phyloP scores from a whole-genome alignment of 2,329 filamentous ascomycete genomes.

The Pseudomassariella vexata region DNA sequence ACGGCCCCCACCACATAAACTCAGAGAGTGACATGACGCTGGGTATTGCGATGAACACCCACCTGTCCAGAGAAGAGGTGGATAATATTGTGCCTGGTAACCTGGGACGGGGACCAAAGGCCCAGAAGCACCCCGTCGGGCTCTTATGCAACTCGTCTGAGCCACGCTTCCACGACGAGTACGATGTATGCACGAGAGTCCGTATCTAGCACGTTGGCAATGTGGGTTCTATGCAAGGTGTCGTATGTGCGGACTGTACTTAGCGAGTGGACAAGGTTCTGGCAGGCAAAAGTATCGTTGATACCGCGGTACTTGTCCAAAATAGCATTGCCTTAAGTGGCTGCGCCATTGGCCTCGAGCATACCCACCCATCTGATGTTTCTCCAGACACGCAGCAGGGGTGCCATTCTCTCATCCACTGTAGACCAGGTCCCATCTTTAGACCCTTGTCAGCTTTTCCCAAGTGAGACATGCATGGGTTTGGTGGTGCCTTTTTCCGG shows the following conservation, averaged over 20 bases:
- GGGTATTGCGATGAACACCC: background rate
- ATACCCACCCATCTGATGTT: slow-evolving; percentile 7
- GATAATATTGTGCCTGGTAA: background rate
- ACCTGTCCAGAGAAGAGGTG: background rate
- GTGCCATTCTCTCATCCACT: slow-evolving; percentile 4
- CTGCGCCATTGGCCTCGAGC: slow-evolving; percentile 6
- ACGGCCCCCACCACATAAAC: too few species aligned
- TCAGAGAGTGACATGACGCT: too few species aligned
- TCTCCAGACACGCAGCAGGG: slow-evolving; percentile 6
- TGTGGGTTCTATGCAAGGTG: slow-evolving; percentile 5
- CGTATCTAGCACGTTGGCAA: background rate
- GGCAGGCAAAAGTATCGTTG: too few species aligned
- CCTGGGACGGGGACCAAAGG: background rate
- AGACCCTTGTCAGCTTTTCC: slow-evolving; percentile 8
- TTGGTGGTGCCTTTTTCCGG: slow-evolving; percentile 21
- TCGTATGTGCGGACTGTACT: slow-evolving; percentile 1
- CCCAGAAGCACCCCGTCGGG: background rate
- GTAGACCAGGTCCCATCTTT: slow-evolving; percentile 4
- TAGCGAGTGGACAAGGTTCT: too few species aligned
- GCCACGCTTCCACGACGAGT: background rate
- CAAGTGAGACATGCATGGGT: slow-evolving; percentile 48
- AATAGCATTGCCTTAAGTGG: slow-evolving; percentile 5
- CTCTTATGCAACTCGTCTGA: background rate
- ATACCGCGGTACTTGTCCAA: too few species aligned
- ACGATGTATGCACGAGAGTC: background rate